Evolutionary conservation across 2,329 filamentous ascomycete genomes (phyloP), one percentile per base, ranked within the genome.

Genomic region (Fusarium tuaranense): DNA sequence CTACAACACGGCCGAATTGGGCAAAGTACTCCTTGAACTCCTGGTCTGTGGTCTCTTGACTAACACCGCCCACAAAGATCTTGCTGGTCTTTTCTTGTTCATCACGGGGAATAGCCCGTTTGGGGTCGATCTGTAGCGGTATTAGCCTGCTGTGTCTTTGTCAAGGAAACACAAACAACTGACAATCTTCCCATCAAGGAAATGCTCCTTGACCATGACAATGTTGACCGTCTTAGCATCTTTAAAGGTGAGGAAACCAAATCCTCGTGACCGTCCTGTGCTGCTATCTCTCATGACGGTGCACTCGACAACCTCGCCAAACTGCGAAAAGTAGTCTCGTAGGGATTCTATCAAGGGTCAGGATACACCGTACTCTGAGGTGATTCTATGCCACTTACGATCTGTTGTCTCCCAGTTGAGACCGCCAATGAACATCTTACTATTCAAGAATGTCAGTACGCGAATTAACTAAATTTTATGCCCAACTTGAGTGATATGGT

Each of bases 341-440:
- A 99, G 89, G 9, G 97, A 98, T 87, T 99, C 97, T 99, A 81
- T 57, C 63, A 41, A 58, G 27, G 22, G 70, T 74, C 68, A 78
- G 72, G 63, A 36, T 41, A 34, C 27, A 44, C 51, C 55, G 38
- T 48, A 41, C 25, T 32, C 20, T 27, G 12, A 7, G 44, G 32
- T 36, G 53, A 51, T 13, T 51, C 36, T 58, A 38, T 48, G 41
- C 32, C 38, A 86, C 95, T 89, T 92, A 98, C 96, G 92, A 86
- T 98, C 96, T 66, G 97, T 98, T 18, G 97, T 99, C 85, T 99
- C 97, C 97, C 97, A 99, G 82, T 99, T 99, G 65, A 99, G 87
- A 46, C 97, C 97, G 79, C 97, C 97, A 84, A 99, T 99, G 80
- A 99, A 99, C 97, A 99, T 99, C 87, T 99, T 99, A 80, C 97